phyloP scores from a whole-genome alignment of 345 rosid species.

The Sisymbrium altissimum region DNA sequence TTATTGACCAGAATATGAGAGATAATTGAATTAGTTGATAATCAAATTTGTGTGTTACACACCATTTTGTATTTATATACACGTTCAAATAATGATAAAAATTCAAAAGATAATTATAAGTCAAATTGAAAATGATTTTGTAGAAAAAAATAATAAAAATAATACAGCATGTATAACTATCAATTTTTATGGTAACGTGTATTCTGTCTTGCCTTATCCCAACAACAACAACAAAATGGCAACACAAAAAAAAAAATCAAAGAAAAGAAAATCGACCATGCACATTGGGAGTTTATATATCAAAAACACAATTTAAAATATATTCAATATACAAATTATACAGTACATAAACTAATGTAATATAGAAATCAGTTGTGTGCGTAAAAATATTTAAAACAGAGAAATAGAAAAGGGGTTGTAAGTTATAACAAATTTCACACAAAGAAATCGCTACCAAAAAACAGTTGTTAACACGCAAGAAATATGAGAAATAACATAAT shows the following conservation, averaged over 20 bases:
- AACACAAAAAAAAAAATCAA: background rate
- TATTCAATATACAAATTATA: background rate
- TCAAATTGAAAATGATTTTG: conserved; percentile 31
- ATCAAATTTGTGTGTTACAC: conserved; percentile 26
- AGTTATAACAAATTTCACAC: background rate
- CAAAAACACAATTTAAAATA: background rate
- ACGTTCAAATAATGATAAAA: conserved; percentile 13
- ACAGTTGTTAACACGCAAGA: conserved; percentile 34
- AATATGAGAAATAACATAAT: conserved; percentile 15
- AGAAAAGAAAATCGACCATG: background rate
- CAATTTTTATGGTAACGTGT: conserved; percentile 29
- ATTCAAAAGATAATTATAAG: conserved; percentile 14
- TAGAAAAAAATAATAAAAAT: background rate
- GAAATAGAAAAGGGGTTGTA: background rate
- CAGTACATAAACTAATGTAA: background rate
- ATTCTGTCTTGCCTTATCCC: background rate
- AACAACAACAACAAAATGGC: background rate
- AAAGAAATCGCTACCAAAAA: conserved; percentile 18
- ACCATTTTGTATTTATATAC: conserved; percentile 31
- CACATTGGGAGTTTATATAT: conserved; percentile 11
- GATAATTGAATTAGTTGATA: background rate
- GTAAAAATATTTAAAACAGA: background rate
- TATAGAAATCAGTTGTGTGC: background rate
- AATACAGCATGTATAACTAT: background rate
- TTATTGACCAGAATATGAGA: background rate